Evolutionary conservation across 331 rosid genomes (phyloP), one percentile per base, ranked within the genome.

Genomic region (Acacia pycnantha): DNA sequence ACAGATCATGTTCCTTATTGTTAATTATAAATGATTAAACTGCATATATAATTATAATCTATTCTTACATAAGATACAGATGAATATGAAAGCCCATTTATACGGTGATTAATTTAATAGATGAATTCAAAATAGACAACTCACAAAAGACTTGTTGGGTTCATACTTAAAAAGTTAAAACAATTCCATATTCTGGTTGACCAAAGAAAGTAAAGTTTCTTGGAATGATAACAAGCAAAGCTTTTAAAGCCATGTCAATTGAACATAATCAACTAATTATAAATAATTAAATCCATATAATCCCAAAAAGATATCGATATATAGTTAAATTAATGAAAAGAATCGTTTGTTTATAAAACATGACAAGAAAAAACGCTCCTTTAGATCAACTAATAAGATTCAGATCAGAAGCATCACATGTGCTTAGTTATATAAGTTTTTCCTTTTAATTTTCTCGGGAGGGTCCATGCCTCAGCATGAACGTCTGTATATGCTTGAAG

Each of bases 351-450:
- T 19, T 19, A 68, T 67, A 68, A 62, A 70, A 61, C 48, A 84
- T 71, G 82, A 77, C 24, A 73, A 61, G 40, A 29, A 56, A 7
- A 68, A 12, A 12, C 18, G 4, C 50, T 47, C 56, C 19, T 24
- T 35, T 47, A 37, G 51, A 43, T 71, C 37, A 77, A 77, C 41
- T 50, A 70, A 47, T 51, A 43, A 65, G 84, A 74, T 37, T 81
- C 19, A 84, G 90, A 87, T 87, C 88, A 82, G 83, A 73, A 80
- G 85, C 88, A 87, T 85, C 0, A 62, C 89, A 88, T 84, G 89
- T 86, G 91, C 86, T 86, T 76, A 78, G 76, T 72, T 12, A 37
- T 37, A 6, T 24, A 71, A 24, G 87, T 37, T 37, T 84, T 84
- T 82, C 79, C 75, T 79, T 76, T 78, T 70, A 66, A 77, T 70